Evolutionary conservation across 306 rosid species (phyloP).

Genomic region (Begonia fuchsioides): DNA sequence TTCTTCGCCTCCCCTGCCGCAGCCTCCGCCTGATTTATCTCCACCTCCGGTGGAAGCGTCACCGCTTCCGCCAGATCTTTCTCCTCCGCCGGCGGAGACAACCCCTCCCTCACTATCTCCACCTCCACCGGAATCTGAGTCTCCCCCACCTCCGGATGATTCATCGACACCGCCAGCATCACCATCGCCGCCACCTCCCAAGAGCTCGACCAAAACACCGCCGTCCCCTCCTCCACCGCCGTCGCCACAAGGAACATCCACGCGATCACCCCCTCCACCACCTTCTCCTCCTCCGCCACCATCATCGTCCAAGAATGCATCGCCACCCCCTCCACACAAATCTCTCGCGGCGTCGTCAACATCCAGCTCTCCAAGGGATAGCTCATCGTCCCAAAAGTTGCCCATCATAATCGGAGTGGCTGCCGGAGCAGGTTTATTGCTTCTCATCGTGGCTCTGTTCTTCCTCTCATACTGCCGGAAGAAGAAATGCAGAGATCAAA

Average conservation of each 20-base stretch:
- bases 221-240: constrained; percentile 4
- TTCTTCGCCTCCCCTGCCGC: constrained; percentile 12
- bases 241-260: constrained; percentile 1
- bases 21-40: constrained; percentile 10
- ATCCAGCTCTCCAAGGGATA: neutral
- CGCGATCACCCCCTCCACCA: constrained; percentile 11
- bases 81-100: neutral
- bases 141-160: constrained; percentile 10
- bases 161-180: constrained; percentile 5
- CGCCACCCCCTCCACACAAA: constrained; percentile 20
- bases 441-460: constrained; percentile 17
- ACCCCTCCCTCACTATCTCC: constrained; percentile 2
- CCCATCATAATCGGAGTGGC: constrained; percentile 34
- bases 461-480: constrained; percentile 19
- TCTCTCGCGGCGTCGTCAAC: constrained; percentile 16
- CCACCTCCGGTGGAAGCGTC: constrained; percentile 1
- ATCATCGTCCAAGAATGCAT: constrained; percentile 2
- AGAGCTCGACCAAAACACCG: neutral
- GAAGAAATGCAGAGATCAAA: constrained; percentile 16
- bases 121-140: neutral
- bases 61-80: constrained; percentile 1
- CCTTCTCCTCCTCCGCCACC: constrained; percentile 7
- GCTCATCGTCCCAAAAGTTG: neutral
- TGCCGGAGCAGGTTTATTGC: constrained; percentile 30
- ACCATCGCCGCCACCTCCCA: constrained; percentile 6